Percentiles rank a stretch among this genome's conserved stretches.
Evolutionary conservation across 768 basidiomycete species (phyloP).

Genomic region (Cytidiella melzeri): DNA sequence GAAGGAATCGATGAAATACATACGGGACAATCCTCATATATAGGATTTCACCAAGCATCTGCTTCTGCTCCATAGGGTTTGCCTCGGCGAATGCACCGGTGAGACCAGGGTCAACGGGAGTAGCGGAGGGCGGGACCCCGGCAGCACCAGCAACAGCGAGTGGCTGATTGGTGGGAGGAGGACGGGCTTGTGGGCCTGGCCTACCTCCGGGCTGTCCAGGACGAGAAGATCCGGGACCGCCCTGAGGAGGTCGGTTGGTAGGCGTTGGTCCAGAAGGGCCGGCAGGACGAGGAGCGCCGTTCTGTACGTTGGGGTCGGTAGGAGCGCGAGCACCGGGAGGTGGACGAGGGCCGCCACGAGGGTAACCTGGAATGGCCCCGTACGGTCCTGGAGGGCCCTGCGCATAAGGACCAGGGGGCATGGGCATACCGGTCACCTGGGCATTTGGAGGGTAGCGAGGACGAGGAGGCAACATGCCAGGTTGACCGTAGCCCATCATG

Average conservation of each 20-base stretch:
- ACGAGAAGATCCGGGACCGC: conserved; percentile 36
- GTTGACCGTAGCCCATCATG: conserved; percentile 80
- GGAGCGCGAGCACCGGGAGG: conserved; percentile 69
- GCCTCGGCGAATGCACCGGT: conserved; percentile 52
- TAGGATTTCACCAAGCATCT: conserved; percentile 95
- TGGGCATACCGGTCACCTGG: conserved; percentile 71
- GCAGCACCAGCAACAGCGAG: conserved; percentile 28
- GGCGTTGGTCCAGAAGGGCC: conserved; percentile 45
- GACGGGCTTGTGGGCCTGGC: conserved; percentile 24
- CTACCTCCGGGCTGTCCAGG: conserved; percentile 26
- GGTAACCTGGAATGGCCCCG: conserved; percentile 62
- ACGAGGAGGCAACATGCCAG: conserved; percentile 83
- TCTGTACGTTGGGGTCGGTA: conserved; percentile 53
- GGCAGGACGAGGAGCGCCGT: conserved; percentile 51
- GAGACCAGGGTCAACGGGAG: conserved; percentile 45
- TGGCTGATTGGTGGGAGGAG: conserved; percentile 27
- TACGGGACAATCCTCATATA: conserved; percentile 86
- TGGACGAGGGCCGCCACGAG: conserved; percentile 57
- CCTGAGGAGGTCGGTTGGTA: conserved; percentile 41
- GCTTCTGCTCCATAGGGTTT: conserved; percentile 86
- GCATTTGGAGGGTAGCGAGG: conserved; percentile 74
- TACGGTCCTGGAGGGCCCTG: conserved; percentile 72
- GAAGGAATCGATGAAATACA: conserved; percentile 28
- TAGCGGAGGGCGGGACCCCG: conserved; percentile 33
- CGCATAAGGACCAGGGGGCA: conserved; percentile 59